Base-by-base conservation (phyloP, 1,284 basidiomycete species). In the Puccinia coronata region DNA sequence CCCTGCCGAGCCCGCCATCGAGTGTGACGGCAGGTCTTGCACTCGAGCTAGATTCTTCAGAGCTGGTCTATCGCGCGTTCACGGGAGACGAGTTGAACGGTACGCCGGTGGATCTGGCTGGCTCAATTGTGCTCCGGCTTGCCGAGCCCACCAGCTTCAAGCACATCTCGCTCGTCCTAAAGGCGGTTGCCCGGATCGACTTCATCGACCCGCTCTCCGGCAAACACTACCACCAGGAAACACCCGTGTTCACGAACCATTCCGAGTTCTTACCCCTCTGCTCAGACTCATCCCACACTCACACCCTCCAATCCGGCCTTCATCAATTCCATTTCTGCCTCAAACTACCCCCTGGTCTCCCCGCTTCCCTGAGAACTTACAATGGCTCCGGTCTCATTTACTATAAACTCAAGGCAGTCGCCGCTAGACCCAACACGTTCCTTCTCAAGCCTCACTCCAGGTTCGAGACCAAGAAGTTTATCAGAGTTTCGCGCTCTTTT, bases 371-470 rank as follows among this genome's bases (percentile, higher is more conserved):
- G 53, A 86, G 88, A 73, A 92, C 92, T 6, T 88, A 87, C 82
- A 88, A 88, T 0, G 87, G 87, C 63, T 87, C 88, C 59, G 92
- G 92, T 0, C 89, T 90, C 43, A 89, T 97, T 81, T 87, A 88
- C 39, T 98, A 97, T 89, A 95, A 93, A 86, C 91, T 98, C 55
- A 92, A 93, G 65, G 95, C 94, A 0, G 89, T 91, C 55, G 93
- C 92, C 41, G 88, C 90, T 14, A 91, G 94, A 4, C 89, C 92
- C 0, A 57, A 53, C n/a, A 84, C 85, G 14, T 92, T 92, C 9
- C 90, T 95, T 83, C 67, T 70, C 67, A 70, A 70, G 51, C 88
- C 89, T 72, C 88, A 76, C n/a, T 71, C 90, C 82, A 95, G 95
- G 85, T 89, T 93, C 79, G 89, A 91, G 76, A 88, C 90, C 1